Evolutionary conservation across 148 eudicot genomes (phyloP).

Genomic region (Limonium bicolor): DNA sequence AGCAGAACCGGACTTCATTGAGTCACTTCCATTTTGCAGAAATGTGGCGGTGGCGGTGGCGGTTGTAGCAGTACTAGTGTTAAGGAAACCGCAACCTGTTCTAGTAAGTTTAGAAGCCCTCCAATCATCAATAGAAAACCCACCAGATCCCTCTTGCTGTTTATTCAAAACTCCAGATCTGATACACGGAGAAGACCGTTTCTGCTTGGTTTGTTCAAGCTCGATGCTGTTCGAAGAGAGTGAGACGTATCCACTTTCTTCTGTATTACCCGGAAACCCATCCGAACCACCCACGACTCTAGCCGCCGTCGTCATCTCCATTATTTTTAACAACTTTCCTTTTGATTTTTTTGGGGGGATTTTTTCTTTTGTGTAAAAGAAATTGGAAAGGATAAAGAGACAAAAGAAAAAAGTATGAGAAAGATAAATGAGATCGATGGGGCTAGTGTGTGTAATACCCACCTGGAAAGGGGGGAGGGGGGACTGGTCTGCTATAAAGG

Average conservation of each 20-base stretch:
- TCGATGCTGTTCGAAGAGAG: neutral
- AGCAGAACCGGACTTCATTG: neutral
- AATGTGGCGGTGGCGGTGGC: neutral
- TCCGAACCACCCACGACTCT: constrained; percentile 1
- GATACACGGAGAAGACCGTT: neutral
- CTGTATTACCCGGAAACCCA: constrained; percentile 1
- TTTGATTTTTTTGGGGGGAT: no score
- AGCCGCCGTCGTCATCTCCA: neutral
- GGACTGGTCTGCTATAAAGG: neutral
- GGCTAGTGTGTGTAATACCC: no score
- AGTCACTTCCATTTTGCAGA: neutral
- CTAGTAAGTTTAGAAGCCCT: neutral
- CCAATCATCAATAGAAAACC: neutral
- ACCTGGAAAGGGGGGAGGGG: neutral
- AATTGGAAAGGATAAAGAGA: neutral
- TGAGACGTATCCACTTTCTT: neutral
- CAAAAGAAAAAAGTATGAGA: neutral
- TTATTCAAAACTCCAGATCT: constrained; percentile 3
- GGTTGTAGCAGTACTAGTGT: no score
- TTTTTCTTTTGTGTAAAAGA: neutral
- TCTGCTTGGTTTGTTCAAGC: neutral
- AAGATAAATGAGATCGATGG: no score
- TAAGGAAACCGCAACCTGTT: neutral
- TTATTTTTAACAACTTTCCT: no score
- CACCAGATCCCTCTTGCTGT: constrained; percentile 2